Evolutionary conservation across 768 basidiomycete species (phyloP).

Genomic region (Phaeotremella skinneri): DNA sequence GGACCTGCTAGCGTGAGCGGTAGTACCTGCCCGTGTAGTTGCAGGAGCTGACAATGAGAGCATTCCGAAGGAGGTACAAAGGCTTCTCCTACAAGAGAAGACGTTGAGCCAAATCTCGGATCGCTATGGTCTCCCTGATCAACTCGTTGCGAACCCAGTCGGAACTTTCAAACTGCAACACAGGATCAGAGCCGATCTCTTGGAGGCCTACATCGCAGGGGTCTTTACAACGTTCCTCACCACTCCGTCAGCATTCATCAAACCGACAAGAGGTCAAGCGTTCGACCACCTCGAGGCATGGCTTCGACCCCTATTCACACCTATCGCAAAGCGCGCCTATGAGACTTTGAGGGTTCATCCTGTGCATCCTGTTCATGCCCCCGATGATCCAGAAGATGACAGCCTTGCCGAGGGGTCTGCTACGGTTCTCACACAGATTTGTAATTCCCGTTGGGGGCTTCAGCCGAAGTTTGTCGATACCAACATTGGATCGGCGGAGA

Average conservation of each 20-base stretch:
- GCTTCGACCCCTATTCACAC: conserved; percentile 30
- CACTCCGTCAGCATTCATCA: background rate
- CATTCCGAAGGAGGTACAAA: too few species aligned
- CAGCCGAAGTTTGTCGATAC: too few species aligned
- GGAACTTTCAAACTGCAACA: too few species aligned
- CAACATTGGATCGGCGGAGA: too few species aligned
- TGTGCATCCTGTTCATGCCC: too few species aligned
- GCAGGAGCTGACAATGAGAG: conserved; percentile 6
- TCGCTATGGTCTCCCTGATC: conserved; percentile 4
- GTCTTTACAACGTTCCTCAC: background rate
- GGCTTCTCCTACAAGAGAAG: too few species aligned
- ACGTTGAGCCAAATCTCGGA: conserved; percentile 9
- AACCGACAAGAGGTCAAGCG: conserved; percentile 25
- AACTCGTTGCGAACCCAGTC: background rate
- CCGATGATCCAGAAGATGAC: too few species aligned
- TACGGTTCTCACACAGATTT: too few species aligned
- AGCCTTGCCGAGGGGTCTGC: too few species aligned
- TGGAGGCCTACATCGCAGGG: background rate
- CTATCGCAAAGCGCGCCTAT: conserved; percentile 25
- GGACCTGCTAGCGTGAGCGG: conserved; percentile 7
- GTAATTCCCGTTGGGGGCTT: too few species aligned
- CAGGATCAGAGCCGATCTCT: background rate
- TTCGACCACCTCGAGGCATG: conserved; percentile 28
- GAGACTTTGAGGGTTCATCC: too few species aligned
- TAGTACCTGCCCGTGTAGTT: conserved; percentile 13